Evolutionary conservation across 2,329 filamentous ascomycete genomes (phyloP).

Genomic region (Alternaria gansuensis): DNA sequence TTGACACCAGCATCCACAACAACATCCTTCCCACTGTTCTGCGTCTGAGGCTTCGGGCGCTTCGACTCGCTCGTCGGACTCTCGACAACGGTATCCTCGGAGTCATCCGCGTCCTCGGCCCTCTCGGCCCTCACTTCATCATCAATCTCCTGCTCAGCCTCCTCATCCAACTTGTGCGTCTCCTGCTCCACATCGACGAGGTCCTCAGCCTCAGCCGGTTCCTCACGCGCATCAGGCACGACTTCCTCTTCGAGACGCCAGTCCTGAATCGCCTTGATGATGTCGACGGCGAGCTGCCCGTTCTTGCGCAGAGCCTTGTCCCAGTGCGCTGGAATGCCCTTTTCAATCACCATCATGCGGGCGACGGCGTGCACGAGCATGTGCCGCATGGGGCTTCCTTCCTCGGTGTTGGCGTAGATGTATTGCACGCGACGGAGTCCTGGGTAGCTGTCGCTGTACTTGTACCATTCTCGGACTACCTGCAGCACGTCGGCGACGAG

Average conservation of each 20-base stretch:
- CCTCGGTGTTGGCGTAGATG: constrained; percentile 60
- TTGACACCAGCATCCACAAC: constrained; percentile 5
- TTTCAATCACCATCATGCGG: constrained; percentile 60
- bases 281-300: constrained; percentile 64
- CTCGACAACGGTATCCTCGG: constrained; percentile 41
- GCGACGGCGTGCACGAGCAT: constrained; percentile 61
- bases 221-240: constrained; percentile 61
- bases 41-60: constrained; percentile 8
- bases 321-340: constrained; percentile 63
- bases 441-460: constrained; percentile 62
- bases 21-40: constrained; percentile 3
- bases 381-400: constrained; percentile 59
- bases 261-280: constrained; percentile 63
- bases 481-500: constrained; percentile 61
- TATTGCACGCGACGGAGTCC: constrained; percentile 63
- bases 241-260: constrained; percentile 61
- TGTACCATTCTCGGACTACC: constrained; percentile 61
- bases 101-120: constrained; percentile 26
- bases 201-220: constrained; percentile 53
- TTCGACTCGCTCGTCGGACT: constrained; percentile 22
- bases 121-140: constrained; percentile 42
- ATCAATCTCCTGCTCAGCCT: constrained; percentile 42
- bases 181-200: constrained; percentile 49
- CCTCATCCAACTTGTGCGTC: constrained; percentile 48
- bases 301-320: constrained; percentile 64